Conservation (phyloP, 1,284 basidiomycete genomes). For the Pulveroboletus sp. region DNA sequence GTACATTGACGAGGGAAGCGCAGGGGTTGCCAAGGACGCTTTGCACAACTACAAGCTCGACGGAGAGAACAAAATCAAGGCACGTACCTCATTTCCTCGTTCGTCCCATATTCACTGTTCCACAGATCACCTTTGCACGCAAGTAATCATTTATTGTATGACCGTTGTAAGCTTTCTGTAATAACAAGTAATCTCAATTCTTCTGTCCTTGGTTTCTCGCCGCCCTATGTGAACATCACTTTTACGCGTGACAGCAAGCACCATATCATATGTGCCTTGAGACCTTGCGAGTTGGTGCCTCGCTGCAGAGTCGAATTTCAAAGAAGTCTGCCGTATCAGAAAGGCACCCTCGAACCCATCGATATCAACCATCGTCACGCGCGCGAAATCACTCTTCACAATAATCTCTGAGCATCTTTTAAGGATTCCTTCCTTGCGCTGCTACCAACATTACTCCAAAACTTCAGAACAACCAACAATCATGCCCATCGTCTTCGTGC, state of each 20-base stretch:
- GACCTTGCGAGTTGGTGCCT: slow-evolving; percentile 30
- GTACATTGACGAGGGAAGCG: slow-evolving; percentile 85
- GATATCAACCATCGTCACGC: slow-evolving; percentile 10
- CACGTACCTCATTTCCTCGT: slow-evolving; percentile 30
- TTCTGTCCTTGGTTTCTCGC: slow-evolving; percentile 13
- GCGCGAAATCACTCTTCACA: slow-evolving; percentile 6
- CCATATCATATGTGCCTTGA: slow-evolving; percentile 24
- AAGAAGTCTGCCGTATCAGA: slow-evolving; percentile 9
- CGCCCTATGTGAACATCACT: slow-evolving; percentile 21
- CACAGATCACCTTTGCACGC: slow-evolving; percentile 62
- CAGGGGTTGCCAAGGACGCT: slow-evolving; percentile 90
- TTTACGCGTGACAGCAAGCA: slow-evolving; percentile 34
- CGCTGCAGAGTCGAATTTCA: slow-evolving; percentile 10
- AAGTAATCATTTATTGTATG: slow-evolving; percentile 44
- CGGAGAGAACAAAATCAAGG: slow-evolving; percentile 96
- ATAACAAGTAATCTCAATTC: slow-evolving; percentile 30
- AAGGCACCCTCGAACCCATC: not conserved
- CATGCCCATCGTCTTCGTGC: slow-evolving; percentile 26
- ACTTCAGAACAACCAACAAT: slow-evolving; percentile 1
- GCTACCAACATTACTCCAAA: slow-evolving; percentile 3
- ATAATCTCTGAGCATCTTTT: not conserved
- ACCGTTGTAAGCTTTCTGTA: slow-evolving; percentile 35
- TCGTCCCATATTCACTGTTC: slow-evolving; percentile 9
- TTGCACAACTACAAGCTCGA: slow-evolving; percentile 96
- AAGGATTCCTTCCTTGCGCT: slow-evolving; percentile 7